phyloP scores from a whole-genome alignment of 441 rosid species.

The Erodium moschatum region DNA sequence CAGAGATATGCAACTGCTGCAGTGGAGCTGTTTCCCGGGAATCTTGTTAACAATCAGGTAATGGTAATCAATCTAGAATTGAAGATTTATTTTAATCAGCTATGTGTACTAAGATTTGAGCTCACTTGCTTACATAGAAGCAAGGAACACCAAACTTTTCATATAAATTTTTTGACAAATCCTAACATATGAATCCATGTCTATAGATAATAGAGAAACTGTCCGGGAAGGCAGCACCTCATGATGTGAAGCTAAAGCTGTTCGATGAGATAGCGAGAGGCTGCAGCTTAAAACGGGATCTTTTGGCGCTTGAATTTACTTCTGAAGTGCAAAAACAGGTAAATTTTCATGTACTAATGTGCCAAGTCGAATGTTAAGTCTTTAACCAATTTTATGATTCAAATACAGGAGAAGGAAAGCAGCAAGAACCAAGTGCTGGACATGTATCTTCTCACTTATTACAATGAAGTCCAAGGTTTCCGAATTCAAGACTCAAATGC shows the following conservation, averaged over 20 bases:
- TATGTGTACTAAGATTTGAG: no score
- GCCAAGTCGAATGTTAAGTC: neutral
- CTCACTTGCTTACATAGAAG: no score
- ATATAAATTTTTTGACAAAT: no score
- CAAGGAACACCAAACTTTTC: no score
- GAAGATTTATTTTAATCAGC: no score
- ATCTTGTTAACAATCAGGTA: conserved; percentile 66
- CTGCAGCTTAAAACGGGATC: conserved; percentile 25
- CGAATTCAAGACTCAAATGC: no score
- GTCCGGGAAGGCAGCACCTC: conserved; percentile 34
- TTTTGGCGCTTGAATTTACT: conserved; percentile 48
- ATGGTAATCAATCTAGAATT: conserved; percentile 27
- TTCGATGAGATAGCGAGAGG: conserved; percentile 44
- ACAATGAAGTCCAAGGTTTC: neutral
- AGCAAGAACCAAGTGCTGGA: conserved; percentile 12
- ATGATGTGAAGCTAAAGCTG: conserved; percentile 38
- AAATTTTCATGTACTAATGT: neutral
- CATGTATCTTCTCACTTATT: neutral
- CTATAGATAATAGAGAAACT: conserved; percentile 37
- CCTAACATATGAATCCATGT: no score
- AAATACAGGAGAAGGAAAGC: conserved; percentile 23
- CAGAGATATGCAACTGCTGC: conserved; percentile 39
- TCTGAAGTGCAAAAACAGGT: conserved; percentile 42
- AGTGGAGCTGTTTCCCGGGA: conserved; percentile 46
- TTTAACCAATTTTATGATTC: neutral